Evolutionary conservation across 2,329 filamentous ascomycete genomes (phyloP), one percentile per base, ranked within the genome.

Genomic region (Neonectria punicea): DNA sequence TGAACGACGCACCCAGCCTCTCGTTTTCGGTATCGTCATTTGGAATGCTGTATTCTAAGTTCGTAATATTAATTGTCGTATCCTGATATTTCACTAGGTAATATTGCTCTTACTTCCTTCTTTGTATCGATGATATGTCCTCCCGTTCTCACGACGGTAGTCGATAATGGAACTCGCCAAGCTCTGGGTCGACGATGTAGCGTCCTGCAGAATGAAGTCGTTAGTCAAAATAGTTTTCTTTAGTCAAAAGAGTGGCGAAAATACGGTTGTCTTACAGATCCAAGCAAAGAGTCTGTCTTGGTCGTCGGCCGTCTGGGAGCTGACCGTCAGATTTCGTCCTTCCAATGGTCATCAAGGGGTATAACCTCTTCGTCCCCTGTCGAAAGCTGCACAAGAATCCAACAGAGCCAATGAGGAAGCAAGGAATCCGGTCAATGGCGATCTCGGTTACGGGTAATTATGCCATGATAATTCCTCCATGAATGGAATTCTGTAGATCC

Each of bases 321-420:
- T 71, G 28, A 1, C 9, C 1, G 0, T 0, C 1, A 1, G 0
- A 14, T 36, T 70, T 18, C 2, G 8, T 16, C 1, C 1, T 0
- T 18, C 0, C 32, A 34, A 0, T 4, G 4, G 3, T 10, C 1
- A 9, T 6, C 1, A 10, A 4, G 16, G 8, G 5, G 7, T 22
- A 3, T 1, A 32, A 70, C 68, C 66, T 67, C 46, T 6, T 65
- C 63, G 5, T 67, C 54, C 43, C 43, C 54, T 57, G 54, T 39
- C 30, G 13, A 28, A 3, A 6, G 28, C 36, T 16, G 10, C 16
- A 14, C 18, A 14, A 36, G 16, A 16, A 32, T 28, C 11, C 5
- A 13, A 25, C 41, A 11, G 20, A 10, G 18, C 54, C 43, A 47
- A 41, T 18, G 9, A 39, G 14, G n/a, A 36, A 22, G 34, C 18